These are phyloP conservation scores for Mycena vulgaris DNA, from an alignment of 768 basidiomycete genomes.

Conservation along the genomic window DNA sequence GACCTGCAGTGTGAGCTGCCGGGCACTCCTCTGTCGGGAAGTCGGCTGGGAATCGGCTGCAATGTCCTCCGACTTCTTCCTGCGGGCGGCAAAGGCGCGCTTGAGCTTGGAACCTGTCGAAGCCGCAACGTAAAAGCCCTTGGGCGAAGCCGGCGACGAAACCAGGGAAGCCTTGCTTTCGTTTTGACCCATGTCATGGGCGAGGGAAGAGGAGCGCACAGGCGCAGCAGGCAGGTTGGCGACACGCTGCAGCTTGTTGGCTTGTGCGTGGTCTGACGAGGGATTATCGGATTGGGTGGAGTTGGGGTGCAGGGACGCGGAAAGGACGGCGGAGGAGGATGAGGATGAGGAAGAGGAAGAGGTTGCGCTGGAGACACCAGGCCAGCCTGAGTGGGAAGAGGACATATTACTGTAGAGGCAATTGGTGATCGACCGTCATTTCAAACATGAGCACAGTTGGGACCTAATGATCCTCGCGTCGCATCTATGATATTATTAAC, in stretches of 20 bases:
- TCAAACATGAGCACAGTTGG: no score
- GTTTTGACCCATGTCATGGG: conserved; percentile 58
- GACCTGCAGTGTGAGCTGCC: conserved; percentile 60
- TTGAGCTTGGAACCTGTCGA: conserved; percentile 67
- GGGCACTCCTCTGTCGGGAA: conserved; percentile 47
- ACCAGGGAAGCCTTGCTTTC: conserved; percentile 47
- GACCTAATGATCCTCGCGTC: background rate
- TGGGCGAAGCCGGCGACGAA: conserved; percentile 46
- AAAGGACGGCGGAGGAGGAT: conserved; percentile 28
- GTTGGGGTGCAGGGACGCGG: conserved; percentile 10
- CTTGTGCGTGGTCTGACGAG: conserved; percentile 41
- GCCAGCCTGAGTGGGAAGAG: conserved; percentile 28
- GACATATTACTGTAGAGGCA: no score
- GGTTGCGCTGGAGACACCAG: conserved; percentile 32
- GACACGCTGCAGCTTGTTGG: conserved; percentile 39
- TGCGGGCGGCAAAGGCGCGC: conserved; percentile 69
- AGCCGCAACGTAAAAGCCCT: conserved; percentile 55
- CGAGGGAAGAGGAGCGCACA: conserved; percentile 48
- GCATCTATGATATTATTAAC: background rate
- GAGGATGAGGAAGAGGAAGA: conserved; percentile 35
- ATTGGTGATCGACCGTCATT: conserved; percentile 8
- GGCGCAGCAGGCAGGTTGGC: conserved; percentile 10
- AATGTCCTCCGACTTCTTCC: conserved; percentile 71
- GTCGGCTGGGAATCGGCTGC: conserved; percentile 37
- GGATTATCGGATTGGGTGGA: conserved; percentile 35